Percentiles rank a stretch among this genome's conserved stretches.
Conservation (phyloP, 371 early-diverging fungal species). For the Saksenaea oblongispora region DNA sequence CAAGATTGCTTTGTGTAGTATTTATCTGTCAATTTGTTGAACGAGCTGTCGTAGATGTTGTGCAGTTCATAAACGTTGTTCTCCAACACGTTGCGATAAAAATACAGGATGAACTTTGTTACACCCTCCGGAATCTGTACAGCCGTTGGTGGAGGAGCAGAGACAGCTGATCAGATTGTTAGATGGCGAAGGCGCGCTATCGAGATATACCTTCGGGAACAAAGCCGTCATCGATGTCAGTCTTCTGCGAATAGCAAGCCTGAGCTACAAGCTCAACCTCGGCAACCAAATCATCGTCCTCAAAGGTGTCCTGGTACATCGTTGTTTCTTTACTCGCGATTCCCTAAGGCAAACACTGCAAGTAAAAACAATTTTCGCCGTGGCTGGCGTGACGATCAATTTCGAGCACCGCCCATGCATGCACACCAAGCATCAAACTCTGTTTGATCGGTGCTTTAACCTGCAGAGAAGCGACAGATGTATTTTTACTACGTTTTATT, state of each 20-base stretch:
- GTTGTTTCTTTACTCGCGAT: neutral
- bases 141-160: slow-evolving; percentile 45
- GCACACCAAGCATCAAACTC: no score
- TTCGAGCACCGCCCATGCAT: neutral
- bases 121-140: slow-evolving; percentile 81
- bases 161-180: slow-evolving; percentile 12
- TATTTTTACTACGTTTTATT: no score
- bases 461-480: no score
- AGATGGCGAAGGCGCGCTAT: neutral
- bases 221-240: slow-evolving; percentile 57
- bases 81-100: slow-evolving; percentile 78
- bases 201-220: slow-evolving; percentile 40
- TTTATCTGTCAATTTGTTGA: slow-evolving; percentile 91
- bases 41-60: slow-evolving; percentile 87
- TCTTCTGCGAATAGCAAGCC: slow-evolving; percentile 45
- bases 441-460: no score
- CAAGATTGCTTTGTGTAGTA: slow-evolving; percentile 88
- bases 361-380: neutral
- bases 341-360: neutral
- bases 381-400: slow-evolving; percentile 6
- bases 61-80: slow-evolving; percentile 85
- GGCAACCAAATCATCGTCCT: slow-evolving; percentile 82
- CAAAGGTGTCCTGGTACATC: slow-evolving; percentile 72
- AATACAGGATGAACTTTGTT: slow-evolving; percentile 79
- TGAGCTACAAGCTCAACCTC: slow-evolving; percentile 82